Percentiles rank a stretch among this genome's conserved stretches.
Evolutionary conservation across 2,329 filamentous ascomycete species (phyloP).

Genomic region (Aspergillus spinulosporus): DNA sequence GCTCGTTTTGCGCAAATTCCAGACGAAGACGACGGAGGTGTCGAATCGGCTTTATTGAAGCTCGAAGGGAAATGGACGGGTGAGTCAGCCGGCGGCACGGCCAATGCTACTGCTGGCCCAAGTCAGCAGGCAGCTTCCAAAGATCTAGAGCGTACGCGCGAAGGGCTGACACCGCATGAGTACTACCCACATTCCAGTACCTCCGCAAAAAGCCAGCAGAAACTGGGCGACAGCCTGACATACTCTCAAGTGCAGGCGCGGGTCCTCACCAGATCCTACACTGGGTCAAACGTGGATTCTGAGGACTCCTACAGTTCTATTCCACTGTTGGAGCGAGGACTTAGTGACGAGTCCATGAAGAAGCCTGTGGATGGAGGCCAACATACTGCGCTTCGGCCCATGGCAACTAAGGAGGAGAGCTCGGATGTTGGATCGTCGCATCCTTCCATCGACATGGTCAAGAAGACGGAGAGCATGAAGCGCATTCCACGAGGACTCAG

Average conservation of each 20-base stretch:
- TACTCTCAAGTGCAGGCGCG: constrained; percentile 32
- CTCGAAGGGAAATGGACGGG: constrained; percentile 75
- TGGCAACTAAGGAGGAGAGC: constrained; percentile 29
- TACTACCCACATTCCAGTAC: constrained; percentile 18
- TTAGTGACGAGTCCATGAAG: constrained; percentile 52
- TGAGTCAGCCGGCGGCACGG: constrained; percentile 7
- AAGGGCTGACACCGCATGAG: constrained; percentile 6
- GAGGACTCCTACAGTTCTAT: constrained; percentile 74
- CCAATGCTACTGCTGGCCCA: background rate
- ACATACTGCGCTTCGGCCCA: constrained; percentile 25
- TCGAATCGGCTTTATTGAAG: constrained; percentile 90
- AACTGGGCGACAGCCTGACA: constrained; percentile 24
- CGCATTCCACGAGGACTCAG: constrained; percentile 48
- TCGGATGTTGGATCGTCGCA: constrained; percentile 43
- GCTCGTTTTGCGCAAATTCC: constrained; percentile 84
- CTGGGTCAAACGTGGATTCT: constrained; percentile 58
- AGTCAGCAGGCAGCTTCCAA: background rate
- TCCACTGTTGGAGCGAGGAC: constrained; percentile 70
- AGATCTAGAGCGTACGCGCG: background rate
- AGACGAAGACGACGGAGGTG: constrained; percentile 83
- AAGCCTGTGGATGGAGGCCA: constrained; percentile 36
- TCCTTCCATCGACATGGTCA: constrained; percentile 53
- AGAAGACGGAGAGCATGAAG: constrained; percentile 54
- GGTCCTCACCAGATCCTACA: constrained; percentile 37
- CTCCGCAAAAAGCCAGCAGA: constrained; percentile 26